These are phyloP conservation scores for Tremella fuciformis DNA, from an alignment of 768 basidiomycete genomes.

Conservation along the genomic window DNA sequence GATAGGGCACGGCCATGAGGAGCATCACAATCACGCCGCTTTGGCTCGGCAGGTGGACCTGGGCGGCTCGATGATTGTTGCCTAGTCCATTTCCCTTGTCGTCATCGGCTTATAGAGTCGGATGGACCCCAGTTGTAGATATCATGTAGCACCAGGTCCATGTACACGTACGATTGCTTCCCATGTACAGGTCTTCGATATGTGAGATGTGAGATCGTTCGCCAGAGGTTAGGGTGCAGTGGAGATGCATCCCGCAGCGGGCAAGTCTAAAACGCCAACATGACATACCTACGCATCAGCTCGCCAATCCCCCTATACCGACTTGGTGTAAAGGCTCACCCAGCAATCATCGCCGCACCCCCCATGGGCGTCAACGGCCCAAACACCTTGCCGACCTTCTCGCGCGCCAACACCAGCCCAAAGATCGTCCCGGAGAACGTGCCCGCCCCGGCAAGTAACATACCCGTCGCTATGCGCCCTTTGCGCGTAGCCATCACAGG, in stretches of 20 bases:
- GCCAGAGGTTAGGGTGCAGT: no score
- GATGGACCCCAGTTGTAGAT: no score
- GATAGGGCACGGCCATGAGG: slow-evolving; percentile 2
- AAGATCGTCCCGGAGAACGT: slow-evolving; percentile 49
- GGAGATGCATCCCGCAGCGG: no score
- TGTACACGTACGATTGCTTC: neutral
- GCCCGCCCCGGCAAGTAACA: slow-evolving; percentile 38
- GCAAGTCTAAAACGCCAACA: slow-evolving; percentile 17
- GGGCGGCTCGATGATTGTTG: no score
- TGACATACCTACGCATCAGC: slow-evolving; percentile 14
- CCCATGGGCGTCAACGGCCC: slow-evolving; percentile 48
- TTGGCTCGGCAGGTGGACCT: no score
- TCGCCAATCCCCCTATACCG: neutral
- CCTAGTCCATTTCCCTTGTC: no score
- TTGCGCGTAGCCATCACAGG: slow-evolving; percentile 20
- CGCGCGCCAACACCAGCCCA: slow-evolving; percentile 42
- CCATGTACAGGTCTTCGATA: no score
- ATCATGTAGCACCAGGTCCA: slow-evolving; percentile 1
- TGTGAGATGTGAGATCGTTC: no score
- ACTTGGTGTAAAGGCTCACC: slow-evolving; percentile 45
- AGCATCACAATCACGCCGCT: slow-evolving; percentile 3
- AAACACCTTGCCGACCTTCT: slow-evolving; percentile 36
- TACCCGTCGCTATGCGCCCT: slow-evolving; percentile 29
- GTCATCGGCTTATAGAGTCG: no score
- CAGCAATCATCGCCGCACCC: slow-evolving; percentile 47